Evolutionary conservation across 1,139 yeast species (phyloP).

Genomic region (Blastobotrys malaysiensis): DNA sequence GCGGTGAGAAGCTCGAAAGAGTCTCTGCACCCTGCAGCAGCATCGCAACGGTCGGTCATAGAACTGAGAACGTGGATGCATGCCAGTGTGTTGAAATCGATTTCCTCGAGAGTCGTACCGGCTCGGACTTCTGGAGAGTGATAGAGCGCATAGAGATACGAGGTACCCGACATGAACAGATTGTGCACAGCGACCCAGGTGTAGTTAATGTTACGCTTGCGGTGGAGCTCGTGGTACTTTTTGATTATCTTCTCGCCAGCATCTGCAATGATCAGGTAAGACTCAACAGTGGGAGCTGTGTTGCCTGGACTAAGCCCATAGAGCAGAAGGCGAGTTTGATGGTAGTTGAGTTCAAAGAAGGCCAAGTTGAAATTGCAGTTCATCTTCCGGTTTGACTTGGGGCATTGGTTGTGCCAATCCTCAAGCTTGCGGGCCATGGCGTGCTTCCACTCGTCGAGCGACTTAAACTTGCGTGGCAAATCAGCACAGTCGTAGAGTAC

Average conservation of each 20-base stretch:
- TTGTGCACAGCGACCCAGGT: conserved; percentile 95
- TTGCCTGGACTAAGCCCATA: conserved; percentile 76
- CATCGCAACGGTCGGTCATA: conserved; percentile 66
- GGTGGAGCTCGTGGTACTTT: conserved; percentile 54
- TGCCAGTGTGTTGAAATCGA: conserved; percentile 50
- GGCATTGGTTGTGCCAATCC: conserved; percentile 55
- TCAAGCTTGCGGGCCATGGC: conserved; percentile 49
- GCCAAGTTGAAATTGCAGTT: conserved; percentile 69
- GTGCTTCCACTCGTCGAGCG: conserved; percentile 54
- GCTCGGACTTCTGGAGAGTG: conserved; percentile 54
- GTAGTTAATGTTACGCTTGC: conserved; percentile 60
- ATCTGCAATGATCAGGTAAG: conserved; percentile 52
- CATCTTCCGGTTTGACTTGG: conserved; percentile 53
- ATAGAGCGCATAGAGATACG: conserved; percentile 70
- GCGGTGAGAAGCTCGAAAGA: conserved; percentile 67
- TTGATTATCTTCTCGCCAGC: conserved; percentile 63
- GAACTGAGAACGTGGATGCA: conserved; percentile 59
- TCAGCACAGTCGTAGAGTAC: conserved; percentile 65
- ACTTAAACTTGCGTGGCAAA: conserved; percentile 57
- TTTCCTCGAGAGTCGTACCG: conserved; percentile 44
- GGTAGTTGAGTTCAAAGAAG: conserved; percentile 68
- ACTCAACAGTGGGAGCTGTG: conserved; percentile 47
- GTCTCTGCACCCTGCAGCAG: conserved; percentile 67
- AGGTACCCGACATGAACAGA: conserved; percentile 82
- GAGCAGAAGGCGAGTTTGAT: conserved; percentile 65